phyloP scores from a whole-genome alignment of 2,329 filamentous ascomycete species.

The Phialophora chinensis region DNA sequence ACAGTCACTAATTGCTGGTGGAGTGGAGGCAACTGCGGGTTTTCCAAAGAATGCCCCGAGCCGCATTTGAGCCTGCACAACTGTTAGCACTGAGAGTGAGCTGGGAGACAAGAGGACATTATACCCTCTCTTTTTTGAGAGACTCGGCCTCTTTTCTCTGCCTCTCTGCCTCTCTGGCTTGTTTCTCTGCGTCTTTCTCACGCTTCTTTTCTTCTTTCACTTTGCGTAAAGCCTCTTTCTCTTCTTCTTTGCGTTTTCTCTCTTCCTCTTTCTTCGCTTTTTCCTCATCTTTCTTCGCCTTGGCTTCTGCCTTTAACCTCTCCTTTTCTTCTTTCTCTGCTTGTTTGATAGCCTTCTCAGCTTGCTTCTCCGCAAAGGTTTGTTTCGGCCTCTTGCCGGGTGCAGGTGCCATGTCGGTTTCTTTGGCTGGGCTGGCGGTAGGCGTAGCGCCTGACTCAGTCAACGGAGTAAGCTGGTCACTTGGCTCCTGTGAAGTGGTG shows the following conservation, averaged over 20 bases:
- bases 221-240: slow-evolving; percentile 43
- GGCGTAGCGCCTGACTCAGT: slow-evolving; percentile 34
- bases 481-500: slow-evolving; percentile 25
- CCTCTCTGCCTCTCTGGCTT: slow-evolving; percentile 47
- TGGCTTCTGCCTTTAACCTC: slow-evolving; percentile 44
- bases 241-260: slow-evolving; percentile 51
- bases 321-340: slow-evolving; percentile 37
- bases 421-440: slow-evolving; percentile 20
- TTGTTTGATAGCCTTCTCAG: slow-evolving; percentile 43
- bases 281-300: slow-evolving; percentile 30
- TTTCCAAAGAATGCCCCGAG: slow-evolving; percentile 59
- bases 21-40: slow-evolving; percentile 43
- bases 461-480: slow-evolving; percentile 28
- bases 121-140: slow-evolving; percentile 55
- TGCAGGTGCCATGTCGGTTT: slow-evolving; percentile 19
- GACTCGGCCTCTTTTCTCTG: slow-evolving; percentile 44
- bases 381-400: slow-evolving; percentile 42
- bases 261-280: slow-evolving; percentile 49
- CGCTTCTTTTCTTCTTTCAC: slow-evolving; percentile 40
- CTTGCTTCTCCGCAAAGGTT: slow-evolving; percentile 37
- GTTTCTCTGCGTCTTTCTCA: slow-evolving; percentile 49
- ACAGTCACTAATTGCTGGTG: slow-evolving; percentile 34
- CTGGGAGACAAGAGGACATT: slow-evolving; percentile 33
- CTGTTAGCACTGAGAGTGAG: slow-evolving; percentile 41
- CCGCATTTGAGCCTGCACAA: slow-evolving; percentile 54